phyloP scores from a whole-genome alignment of 2,329 filamentous ascomycete species.

The Venturia carpophila region DNA sequence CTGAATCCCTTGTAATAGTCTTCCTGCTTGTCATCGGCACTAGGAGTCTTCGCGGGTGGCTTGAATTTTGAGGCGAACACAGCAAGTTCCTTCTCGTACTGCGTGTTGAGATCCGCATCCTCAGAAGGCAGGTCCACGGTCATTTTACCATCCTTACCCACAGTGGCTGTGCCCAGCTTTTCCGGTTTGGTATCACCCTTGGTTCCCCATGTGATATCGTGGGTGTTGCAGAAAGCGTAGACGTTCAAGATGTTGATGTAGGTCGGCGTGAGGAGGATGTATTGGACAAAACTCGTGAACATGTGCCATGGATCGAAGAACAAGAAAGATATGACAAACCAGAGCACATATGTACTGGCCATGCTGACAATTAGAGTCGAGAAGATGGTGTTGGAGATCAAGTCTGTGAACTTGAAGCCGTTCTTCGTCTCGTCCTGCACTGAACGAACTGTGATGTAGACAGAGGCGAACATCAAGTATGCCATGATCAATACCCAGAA shows the following conservation, averaged over 20 bases:
- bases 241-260: constrained; percentile 99
- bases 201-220: constrained; percentile 96
- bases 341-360: constrained; percentile 85
- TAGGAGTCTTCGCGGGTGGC: constrained; percentile 57
- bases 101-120: constrained; percentile 87
- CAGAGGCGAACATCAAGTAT: constrained; percentile 89
- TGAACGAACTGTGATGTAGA: constrained; percentile 86
- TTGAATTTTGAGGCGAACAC: constrained; percentile 68
- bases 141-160: constrained; percentile 91
- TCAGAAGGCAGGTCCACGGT: constrained; percentile 80
- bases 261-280: constrained; percentile 86
- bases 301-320: constrained; percentile 99
- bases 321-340: constrained; percentile 81
- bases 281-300: constrained; percentile 89
- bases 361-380: constrained; percentile 90
- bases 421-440: constrained; percentile 63
- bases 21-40: constrained; percentile 73
- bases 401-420: constrained; percentile 59
- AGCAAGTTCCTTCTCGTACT: constrained; percentile 79
- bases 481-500: constrained; percentile 97
- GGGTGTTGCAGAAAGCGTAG: constrained; percentile 97
- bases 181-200: constrained; percentile 96
- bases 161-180: constrained; percentile 77
- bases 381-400: constrained; percentile 85
- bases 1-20: constrained; percentile 98